Conservation (phyloP, 768 basidiomycete genomes). For the Cystofilobasidium bisporidii region DNA sequence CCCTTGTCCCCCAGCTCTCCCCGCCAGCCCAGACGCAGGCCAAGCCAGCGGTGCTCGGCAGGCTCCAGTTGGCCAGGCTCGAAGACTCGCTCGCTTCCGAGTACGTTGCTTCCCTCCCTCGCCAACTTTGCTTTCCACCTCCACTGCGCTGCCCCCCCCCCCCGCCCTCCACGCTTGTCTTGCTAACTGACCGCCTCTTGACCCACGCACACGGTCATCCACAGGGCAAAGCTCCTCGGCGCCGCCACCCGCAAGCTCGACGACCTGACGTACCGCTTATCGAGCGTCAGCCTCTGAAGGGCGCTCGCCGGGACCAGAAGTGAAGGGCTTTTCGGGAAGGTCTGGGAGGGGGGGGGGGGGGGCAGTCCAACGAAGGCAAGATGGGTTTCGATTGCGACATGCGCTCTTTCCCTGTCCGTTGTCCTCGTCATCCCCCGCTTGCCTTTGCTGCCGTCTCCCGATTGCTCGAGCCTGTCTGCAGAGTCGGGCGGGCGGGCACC, state of each 20-base stretch:
- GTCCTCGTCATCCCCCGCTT: no score
- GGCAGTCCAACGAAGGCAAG: no score
- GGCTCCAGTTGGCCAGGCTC: conserved; percentile 12
- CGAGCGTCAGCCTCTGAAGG: not conserved
- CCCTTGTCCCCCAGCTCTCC: conserved; percentile 15
- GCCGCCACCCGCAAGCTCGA: conserved; percentile 21
- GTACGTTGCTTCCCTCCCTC: not conserved
- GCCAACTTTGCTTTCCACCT: not conserved
- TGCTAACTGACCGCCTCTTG: not conserved
- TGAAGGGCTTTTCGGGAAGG: no score
- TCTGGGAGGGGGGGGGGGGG: no score
- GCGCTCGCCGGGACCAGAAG: no score
- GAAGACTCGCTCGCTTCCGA: conserved; percentile 18
- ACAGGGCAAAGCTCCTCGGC: conserved; percentile 23
- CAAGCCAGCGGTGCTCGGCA: conserved; percentile 9
- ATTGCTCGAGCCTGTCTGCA: no score
- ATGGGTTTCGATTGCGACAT: no score
- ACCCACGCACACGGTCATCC: not conserved
- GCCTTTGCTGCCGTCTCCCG: no score
- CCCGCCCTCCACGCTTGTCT: not conserved
- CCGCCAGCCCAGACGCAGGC: not conserved
- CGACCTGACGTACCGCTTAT: conserved; percentile 1
- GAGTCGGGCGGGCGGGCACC: no score
- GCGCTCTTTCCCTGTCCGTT: no score
- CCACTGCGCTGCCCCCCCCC: not conserved